These are phyloP conservation scores for Clonostachys chloroleuca DNA, from an alignment of 2,329 filamentous ascomycete species.

Conservation along the genomic window DNA sequence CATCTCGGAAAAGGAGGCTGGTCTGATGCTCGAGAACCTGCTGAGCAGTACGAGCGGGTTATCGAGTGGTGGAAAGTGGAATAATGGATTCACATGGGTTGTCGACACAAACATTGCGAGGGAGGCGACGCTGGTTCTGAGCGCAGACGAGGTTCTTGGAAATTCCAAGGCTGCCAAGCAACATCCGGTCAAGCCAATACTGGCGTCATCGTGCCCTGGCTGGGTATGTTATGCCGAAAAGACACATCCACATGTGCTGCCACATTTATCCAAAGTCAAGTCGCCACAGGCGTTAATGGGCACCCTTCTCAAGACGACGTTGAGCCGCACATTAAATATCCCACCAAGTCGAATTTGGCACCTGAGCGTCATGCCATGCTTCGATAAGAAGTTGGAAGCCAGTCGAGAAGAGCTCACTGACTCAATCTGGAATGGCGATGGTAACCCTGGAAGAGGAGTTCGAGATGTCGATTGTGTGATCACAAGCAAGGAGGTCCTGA, in stretches of 20 bases:
- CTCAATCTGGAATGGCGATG: conserved; percentile 59
- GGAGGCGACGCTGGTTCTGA: conserved; percentile 77
- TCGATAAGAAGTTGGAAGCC: conserved; percentile 98
- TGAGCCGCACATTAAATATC: conserved; percentile 70
- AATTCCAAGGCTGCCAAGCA: conserved; percentile 4
- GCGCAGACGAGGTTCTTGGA: conserved; percentile 64
- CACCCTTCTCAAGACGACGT: conserved; percentile 80
- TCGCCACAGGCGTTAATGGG: conserved; percentile 91
- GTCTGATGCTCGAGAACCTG: conserved; percentile 78
- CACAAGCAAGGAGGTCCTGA: conserved; percentile 89
- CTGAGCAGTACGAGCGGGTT: conserved; percentile 66
- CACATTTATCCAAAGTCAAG: conserved; percentile 86
- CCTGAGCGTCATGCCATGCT: conserved; percentile 94
- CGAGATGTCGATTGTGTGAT: conserved; percentile 98
- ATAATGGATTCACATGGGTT: conserved; percentile 82
- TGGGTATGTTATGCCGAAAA: conserved; percentile 99
- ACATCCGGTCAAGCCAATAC: conserved; percentile 49
- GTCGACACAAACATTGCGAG: conserved; percentile 84
- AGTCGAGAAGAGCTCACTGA: conserved; percentile 90
- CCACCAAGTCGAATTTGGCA: conserved; percentile 85
- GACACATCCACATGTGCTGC: conserved; percentile 89
- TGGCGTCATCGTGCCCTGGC: conserved; percentile 89
- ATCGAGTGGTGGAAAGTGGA: conserved; percentile 62
- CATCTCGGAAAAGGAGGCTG: conserved; percentile 68
- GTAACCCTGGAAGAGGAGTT: conserved; percentile 48